phyloP scores from a whole-genome alignment of 306 rosid species.

The Castanospermum australe region DNA sequence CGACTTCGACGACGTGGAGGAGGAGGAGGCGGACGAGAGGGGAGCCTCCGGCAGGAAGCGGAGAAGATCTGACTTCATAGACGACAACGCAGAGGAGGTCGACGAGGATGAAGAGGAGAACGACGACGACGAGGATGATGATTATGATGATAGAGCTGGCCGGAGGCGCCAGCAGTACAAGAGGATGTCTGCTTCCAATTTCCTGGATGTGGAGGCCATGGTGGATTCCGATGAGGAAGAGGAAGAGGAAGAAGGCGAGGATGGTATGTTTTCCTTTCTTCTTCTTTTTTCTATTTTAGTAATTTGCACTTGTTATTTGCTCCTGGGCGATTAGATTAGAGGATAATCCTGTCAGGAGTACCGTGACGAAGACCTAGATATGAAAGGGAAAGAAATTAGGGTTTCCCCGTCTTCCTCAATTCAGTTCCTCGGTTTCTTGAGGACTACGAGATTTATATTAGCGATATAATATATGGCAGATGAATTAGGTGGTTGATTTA shows the following conservation, averaged over 20 bases:
- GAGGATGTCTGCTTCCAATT: slow-evolving; percentile 56
- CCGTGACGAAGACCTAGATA: background rate
- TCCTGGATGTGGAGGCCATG: slow-evolving; percentile 71
- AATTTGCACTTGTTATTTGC: background rate
- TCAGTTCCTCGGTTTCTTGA: too few species aligned
- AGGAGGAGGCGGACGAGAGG: slow-evolving; percentile 61
- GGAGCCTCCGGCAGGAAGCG: slow-evolving; percentile 54
- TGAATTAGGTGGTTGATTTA: too few species aligned
- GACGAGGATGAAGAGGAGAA: slow-evolving; percentile 79
- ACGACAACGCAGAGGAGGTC: slow-evolving; percentile 80
- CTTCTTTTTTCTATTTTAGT: background rate
- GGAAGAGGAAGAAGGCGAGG: slow-evolving; percentile 92
- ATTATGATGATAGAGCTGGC: slow-evolving; percentile 25
- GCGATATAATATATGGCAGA: too few species aligned
- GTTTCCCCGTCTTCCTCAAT: background rate
- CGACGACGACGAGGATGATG: slow-evolving; percentile 53
- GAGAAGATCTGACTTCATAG: slow-evolving; percentile 60
- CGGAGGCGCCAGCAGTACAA: slow-evolving; percentile 41
- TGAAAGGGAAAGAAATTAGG: background rate
- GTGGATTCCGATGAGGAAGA: slow-evolving; percentile 86
- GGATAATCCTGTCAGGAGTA: background rate
- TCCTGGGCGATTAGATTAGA: background rate
- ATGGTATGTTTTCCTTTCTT: slow-evolving; percentile 49
- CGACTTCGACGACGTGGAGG: slow-evolving; percentile 62
- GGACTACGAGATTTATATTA: too few species aligned